A percentile compares a stretch with the other conserved stretches of the same genome.
phyloP scores from a whole-genome alignment of 1,284 basidiomycete species.

The Psilocybe mexicana region DNA sequence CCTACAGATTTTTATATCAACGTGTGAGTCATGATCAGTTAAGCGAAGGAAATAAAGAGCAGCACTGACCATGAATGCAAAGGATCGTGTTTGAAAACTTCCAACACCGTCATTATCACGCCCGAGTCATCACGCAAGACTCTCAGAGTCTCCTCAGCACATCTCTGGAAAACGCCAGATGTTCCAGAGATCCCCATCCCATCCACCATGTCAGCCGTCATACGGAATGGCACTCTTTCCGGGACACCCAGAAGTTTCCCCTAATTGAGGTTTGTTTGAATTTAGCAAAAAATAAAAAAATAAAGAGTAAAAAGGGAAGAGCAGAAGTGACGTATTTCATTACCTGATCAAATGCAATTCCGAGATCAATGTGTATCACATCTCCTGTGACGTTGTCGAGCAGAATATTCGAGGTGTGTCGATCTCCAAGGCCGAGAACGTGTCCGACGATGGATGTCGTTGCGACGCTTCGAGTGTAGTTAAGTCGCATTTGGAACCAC shows the following conservation, averaged over 20 bases:
- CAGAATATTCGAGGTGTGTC: constrained; percentile 92
- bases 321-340: neutral
- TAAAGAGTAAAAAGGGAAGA: too few relatives aligned
- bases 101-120: constrained; percentile 91
- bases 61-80: constrained; percentile 78
- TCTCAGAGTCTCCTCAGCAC: constrained; percentile 91
- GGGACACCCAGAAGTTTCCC: constrained; percentile 83
- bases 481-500: constrained; percentile 93
- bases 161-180: constrained; percentile 93
- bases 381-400: constrained; percentile 86
- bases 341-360: constrained; percentile 95
- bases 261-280: constrained; percentile 39
- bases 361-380: constrained; percentile 93
- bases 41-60: neutral
- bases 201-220: constrained; percentile 93
- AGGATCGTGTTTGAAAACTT: constrained; percentile 97
- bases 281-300: too few relatives aligned
- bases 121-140: constrained; percentile 86
- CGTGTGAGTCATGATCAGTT: neutral
- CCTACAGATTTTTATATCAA: constrained; percentile 40
- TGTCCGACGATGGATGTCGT: constrained; percentile 95
- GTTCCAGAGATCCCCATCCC: constrained; percentile 91
- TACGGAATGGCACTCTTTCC: constrained; percentile 91
- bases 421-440: constrained; percentile 90
- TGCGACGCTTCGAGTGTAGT: constrained; percentile 90